phyloP scores from a whole-genome alignment of 352 stramenopile species.

The Globisporangium polare region DNA sequence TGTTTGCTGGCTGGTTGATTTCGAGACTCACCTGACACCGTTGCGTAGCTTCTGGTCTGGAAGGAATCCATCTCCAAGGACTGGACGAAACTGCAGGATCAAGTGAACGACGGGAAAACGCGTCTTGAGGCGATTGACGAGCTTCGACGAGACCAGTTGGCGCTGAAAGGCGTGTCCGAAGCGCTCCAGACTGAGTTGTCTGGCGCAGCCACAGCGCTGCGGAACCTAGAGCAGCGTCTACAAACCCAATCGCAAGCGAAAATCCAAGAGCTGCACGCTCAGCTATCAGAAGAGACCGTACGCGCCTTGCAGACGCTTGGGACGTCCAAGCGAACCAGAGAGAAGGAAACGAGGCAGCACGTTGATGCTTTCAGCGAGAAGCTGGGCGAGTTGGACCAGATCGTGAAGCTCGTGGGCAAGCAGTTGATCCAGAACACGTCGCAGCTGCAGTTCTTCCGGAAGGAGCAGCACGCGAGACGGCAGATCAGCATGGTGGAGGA shows the following conservation, averaged over 20 bases:
- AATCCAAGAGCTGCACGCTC: constrained; percentile 3
- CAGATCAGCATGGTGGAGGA: constrained; percentile 17
- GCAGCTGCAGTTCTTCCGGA: constrained; percentile 49
- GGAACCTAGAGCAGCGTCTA: constrained; percentile 14
- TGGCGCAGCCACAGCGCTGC: background rate
- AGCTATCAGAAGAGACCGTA: background rate
- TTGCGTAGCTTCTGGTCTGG: constrained; percentile 10
- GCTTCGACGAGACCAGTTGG: background rate
- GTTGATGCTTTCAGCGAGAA: constrained; percentile 30
- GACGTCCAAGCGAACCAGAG: constrained; percentile 4
- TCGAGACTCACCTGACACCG: background rate
- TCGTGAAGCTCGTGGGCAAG: constrained; percentile 57
- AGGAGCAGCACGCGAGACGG: constrained; percentile 26
- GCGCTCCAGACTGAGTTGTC: constrained; percentile 15
- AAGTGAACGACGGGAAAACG: background rate
- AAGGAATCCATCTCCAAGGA: constrained; percentile 11
- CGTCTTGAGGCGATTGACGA: background rate
- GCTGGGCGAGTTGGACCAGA: constrained; percentile 53
- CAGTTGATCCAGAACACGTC: constrained; percentile 68
- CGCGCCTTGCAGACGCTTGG: background rate
- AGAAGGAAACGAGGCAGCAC: constrained; percentile 22
- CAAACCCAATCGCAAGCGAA: constrained; percentile 5
- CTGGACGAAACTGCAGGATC: constrained; percentile 5
- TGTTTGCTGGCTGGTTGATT: background rate
- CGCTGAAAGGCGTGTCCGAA: background rate